Evolutionary conservation across 1,284 basidiomycete species (phyloP), one percentile per base, ranked within the genome.

Genomic region (Bothia castanella): DNA sequence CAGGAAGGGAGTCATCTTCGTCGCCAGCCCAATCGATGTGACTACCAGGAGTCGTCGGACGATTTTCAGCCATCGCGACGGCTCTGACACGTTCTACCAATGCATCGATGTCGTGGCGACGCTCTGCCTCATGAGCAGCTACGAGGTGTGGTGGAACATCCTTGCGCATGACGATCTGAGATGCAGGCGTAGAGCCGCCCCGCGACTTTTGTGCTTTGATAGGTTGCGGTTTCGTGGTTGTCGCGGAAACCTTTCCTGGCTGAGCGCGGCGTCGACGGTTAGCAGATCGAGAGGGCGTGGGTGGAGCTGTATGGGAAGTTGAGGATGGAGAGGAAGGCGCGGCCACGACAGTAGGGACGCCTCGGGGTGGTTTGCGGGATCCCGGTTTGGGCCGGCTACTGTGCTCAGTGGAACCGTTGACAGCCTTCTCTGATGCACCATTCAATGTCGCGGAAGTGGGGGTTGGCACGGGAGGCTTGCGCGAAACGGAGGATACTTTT

Each of bases 11-110:
- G 61, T 89, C 87, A 56, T 90, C 88, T 52, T 90, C 87, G 53
- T 89, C 87, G 29, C 83, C 84, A 27, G 88, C 88, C 88, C 88
- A 91, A 67, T 91, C 88, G 48, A 89, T 85, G 55, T 89, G 86
- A 55, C 82, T 87, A 35, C 83, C 82, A 11, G 85, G 85, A 0
- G 85, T 86, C n/a, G 76, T 70, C 16, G 85, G 83, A 32, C 84
- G 72, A 55, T 84, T 72, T 38, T 78, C 72, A 25, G 73, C 80
- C 78, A 87, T 85, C 5, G 83, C 85, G 12, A 80, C 78, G 12
- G 85, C 80, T 38, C 85, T 72, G 17, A 85, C 80, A 49, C 80
- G 82, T 61, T 89, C 84, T 10, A 87, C 85, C 9, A 88, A 72
- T 16, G 79, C 80, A 64, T 87, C 82, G 45, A 88, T 82, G 56